Evolutionary conservation across 768 basidiomycete species (phyloP).

Genomic region (Podaxis sp.): DNA sequence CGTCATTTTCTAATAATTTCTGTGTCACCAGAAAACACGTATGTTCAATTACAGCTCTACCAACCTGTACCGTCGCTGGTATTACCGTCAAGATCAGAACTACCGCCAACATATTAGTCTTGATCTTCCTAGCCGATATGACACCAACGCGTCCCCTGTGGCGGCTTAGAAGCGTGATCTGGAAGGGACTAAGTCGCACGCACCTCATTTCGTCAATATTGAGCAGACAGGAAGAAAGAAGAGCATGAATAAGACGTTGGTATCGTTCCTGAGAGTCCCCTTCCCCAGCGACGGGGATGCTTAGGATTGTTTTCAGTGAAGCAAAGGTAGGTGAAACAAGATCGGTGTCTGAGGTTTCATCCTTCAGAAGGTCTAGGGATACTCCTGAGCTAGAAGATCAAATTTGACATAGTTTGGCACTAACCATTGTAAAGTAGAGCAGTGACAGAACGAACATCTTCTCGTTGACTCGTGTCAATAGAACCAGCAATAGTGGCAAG

Average conservation of each 20-base stretch:
- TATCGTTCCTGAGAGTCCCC: constrained; percentile 47
- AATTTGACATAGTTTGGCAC: constrained; percentile 11
- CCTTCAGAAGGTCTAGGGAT: constrained; percentile 69
- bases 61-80: constrained; percentile 61
- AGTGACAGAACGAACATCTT: constrained; percentile 77
- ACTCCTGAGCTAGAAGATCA: background rate
- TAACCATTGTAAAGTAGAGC: constrained; percentile 77
- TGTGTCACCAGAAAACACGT: constrained; percentile 81
- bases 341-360: constrained; percentile 78
- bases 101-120: constrained; percentile 83
- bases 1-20: constrained; percentile 63
- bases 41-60: constrained; percentile 76
- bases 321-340: constrained; percentile 78
- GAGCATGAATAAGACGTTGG: constrained; percentile 62
- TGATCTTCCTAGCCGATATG: constrained; percentile 77
- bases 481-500: constrained; percentile 56
- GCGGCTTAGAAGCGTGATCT: background rate
- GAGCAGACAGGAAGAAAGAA: constrained; percentile 80
- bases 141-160: constrained; percentile 74
- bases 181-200: constrained; percentile 18
- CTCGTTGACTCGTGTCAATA: constrained; percentile 51
- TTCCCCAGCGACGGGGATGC: constrained; percentile 38
- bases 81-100: constrained; percentile 83
- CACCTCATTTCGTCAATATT: constrained; percentile 93
- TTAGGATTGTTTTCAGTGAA: constrained; percentile 70